A percentile compares a stretch with the other conserved stretches of the same genome.
phyloP scores from a whole-genome alignment of 148 eudicot species.

The Talinum fruticosum region DNA sequence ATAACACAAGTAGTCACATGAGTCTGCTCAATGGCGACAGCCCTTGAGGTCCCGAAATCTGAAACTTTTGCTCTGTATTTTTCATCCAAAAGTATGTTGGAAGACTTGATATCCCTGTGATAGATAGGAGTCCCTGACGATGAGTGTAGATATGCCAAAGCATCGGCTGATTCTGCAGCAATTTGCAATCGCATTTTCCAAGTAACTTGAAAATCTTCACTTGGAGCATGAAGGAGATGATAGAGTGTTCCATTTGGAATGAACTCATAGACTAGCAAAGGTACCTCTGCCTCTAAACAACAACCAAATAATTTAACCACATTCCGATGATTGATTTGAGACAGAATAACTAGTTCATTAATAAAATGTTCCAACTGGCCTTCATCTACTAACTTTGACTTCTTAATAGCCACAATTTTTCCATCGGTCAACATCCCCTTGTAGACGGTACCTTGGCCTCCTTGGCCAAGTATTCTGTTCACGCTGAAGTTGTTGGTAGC shows the following conservation, averaged over 20 bases:
- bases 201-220: slow-evolving; percentile 22
- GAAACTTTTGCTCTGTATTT: background rate
- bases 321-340: slow-evolving; percentile 34
- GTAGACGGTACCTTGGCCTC: slow-evolving; percentile 31
- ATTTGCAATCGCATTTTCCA: slow-evolving; percentile 38
- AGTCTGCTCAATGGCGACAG: background rate
- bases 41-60: background rate
- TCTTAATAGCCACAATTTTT: slow-evolving; percentile 30
- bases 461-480: slow-evolving; percentile 32
- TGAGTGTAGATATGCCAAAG: slow-evolving; percentile 29
- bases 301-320: slow-evolving; percentile 30
- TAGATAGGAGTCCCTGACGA: slow-evolving; percentile 27
- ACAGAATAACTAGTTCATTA: slow-evolving; percentile 32
- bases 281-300: slow-evolving; percentile 33
- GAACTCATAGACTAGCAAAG: slow-evolving; percentile 30
- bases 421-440: slow-evolving; percentile 34
- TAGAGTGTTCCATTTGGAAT: slow-evolving; percentile 29
- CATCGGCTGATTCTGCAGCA: slow-evolving; percentile 32
- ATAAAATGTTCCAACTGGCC: slow-evolving; percentile 30
- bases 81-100: background rate
- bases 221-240: slow-evolving; percentile 17
- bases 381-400: slow-evolving; percentile 24
- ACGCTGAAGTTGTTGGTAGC: slow-evolving; percentile 27
- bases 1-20: background rate
- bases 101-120: slow-evolving; percentile 9